Percentiles rank a stretch among this genome's conserved stretches.
phyloP scores from a whole-genome alignment of 495 filamentous ascomycete species.

The Halenospora varia region DNA sequence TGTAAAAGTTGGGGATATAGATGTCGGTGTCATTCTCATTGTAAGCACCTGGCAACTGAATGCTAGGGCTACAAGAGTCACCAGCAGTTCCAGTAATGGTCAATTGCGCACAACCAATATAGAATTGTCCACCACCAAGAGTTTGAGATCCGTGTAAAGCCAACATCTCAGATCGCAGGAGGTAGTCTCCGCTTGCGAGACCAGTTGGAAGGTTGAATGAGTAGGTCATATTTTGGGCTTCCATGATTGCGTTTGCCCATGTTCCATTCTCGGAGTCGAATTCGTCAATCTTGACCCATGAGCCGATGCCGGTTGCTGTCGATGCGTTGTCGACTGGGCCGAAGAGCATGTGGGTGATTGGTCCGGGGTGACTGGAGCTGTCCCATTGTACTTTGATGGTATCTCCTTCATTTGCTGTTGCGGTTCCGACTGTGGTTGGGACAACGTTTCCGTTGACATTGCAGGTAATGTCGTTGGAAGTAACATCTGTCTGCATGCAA shows the following conservation, averaged over 20 bases:
- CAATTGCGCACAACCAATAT: conserved; percentile 47
- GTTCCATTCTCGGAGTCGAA: conserved; percentile 27
- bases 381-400: conserved; percentile 35
- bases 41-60: conserved; percentile 52
- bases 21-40: conserved; percentile 35
- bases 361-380: conserved; percentile 30
- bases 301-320: conserved; percentile 25
- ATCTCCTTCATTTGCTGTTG: conserved; percentile 29
- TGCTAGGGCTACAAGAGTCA: conserved; percentile 33
- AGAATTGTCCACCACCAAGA: conserved; percentile 47
- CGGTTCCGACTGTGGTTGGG: conserved; percentile 27
- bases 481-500: conserved; percentile 22
- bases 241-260: conserved; percentile 46
- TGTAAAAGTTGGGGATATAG: conserved; percentile 43
- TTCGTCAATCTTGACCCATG: conserved; percentile 47
- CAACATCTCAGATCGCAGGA: conserved; percentile 50
- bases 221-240: conserved; percentile 39
- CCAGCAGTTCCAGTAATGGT: conserved; percentile 39
- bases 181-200: conserved; percentile 43
- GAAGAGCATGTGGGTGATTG: conserved; percentile 34
- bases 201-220: conserved; percentile 35
- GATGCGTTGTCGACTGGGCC: conserved; percentile 30
- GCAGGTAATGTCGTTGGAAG: conserved; percentile 30
- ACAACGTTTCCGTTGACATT: conserved; percentile 32
- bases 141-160: conserved; percentile 43